Evolutionary conservation across 208 protist species (phyloP).

Genomic region (Herpetomonas muscarum): DNA sequence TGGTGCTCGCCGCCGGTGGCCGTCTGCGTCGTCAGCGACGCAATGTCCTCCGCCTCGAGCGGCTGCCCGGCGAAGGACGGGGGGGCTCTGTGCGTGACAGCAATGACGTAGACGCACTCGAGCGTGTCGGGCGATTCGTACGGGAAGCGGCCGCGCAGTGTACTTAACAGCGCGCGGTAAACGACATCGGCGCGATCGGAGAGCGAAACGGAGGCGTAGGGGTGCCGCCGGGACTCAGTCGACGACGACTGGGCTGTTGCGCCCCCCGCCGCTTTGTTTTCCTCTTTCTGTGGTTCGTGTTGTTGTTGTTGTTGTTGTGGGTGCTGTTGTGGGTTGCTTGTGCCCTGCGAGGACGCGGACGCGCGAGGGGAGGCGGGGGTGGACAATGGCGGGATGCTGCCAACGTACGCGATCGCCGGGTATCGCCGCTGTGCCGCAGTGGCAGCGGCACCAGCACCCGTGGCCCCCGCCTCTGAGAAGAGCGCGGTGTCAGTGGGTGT

Average conservation of each 20-base stretch:
- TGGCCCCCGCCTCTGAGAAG: not conserved
- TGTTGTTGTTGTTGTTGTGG: not conserved
- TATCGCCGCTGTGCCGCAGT: no score
- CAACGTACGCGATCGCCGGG: slow-evolving; percentile 2
- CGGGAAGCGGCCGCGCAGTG: slow-evolving; percentile 48
- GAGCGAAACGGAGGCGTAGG: slow-evolving; percentile 20
- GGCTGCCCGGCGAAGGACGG: slow-evolving; percentile 24
- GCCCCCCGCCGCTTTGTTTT: no score
- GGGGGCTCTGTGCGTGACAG: slow-evolving; percentile 45
- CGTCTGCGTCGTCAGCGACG: slow-evolving; percentile 18
- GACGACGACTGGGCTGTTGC: not conserved
- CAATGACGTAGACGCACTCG: slow-evolving; percentile 61
- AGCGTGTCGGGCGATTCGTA: slow-evolving; percentile 60
- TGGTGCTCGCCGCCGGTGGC: slow-evolving; percentile 4
- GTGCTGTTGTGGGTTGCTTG: not conserved
- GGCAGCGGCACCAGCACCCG: not conserved
- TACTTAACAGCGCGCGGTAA: slow-evolving; percentile 52
- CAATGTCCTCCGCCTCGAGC: slow-evolving; percentile 33
- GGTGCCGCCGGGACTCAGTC: not conserved
- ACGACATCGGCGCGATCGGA: slow-evolving; percentile 46
- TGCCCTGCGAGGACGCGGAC: not conserved
- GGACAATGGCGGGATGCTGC: not conserved
- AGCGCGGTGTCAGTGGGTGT: slow-evolving; percentile 7
- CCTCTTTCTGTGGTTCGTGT: not conserved
- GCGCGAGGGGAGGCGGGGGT: not conserved